Evolutionary conservation across 2,329 filamentous ascomycete genomes (phyloP).

Genomic region (Arthroderma uncinatum): DNA sequence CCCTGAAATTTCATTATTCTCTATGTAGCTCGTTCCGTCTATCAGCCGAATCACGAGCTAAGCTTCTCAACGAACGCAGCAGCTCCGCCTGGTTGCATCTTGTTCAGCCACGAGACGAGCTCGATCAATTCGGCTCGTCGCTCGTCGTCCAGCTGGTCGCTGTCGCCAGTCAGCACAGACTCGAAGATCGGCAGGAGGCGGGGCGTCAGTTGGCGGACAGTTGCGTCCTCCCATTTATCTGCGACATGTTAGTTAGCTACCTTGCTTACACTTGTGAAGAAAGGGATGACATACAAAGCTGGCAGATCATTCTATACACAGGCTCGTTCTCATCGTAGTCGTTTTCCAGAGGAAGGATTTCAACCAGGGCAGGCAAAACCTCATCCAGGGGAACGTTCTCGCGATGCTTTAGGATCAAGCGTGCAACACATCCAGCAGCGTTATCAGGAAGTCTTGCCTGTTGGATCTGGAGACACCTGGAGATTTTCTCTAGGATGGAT

Average conservation of each 20-base stretch:
- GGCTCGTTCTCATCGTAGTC: slow-evolving; percentile 96
- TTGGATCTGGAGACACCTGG: slow-evolving; percentile 66
- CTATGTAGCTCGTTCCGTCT: not conserved
- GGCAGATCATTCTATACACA: slow-evolving; percentile 79
- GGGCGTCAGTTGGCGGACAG: slow-evolving; percentile 36
- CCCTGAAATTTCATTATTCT: not conserved
- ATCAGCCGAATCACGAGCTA: slow-evolving; percentile 6
- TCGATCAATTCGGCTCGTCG: slow-evolving; percentile 37
- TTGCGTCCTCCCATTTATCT: slow-evolving; percentile 39
- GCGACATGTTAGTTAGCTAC: slow-evolving; percentile 15
- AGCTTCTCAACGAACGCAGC: slow-evolving; percentile 27
- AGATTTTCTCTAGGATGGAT: slow-evolving; percentile 71
- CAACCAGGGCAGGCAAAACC: slow-evolving; percentile 68
- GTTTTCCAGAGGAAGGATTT: slow-evolving; percentile 74
- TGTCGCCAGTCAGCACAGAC: slow-evolving; percentile 35
- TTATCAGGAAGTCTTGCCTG: slow-evolving; percentile 84
- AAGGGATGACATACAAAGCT: slow-evolving; percentile 55
- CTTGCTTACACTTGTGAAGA: not conserved
- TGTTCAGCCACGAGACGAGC: slow-evolving; percentile 40
- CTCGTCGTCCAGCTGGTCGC: slow-evolving; percentile 39
- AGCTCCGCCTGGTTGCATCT: slow-evolving; percentile 32
- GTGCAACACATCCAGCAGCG: slow-evolving; percentile 76
- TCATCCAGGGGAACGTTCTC: slow-evolving; percentile 68
- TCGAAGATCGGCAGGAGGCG: slow-evolving; percentile 39
- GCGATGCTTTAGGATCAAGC: slow-evolving; percentile 86